These are phyloP conservation scores for Didymella glomerata DNA, from an alignment of 2,329 filamentous ascomycete genomes.

Conservation along the genomic window DNA sequence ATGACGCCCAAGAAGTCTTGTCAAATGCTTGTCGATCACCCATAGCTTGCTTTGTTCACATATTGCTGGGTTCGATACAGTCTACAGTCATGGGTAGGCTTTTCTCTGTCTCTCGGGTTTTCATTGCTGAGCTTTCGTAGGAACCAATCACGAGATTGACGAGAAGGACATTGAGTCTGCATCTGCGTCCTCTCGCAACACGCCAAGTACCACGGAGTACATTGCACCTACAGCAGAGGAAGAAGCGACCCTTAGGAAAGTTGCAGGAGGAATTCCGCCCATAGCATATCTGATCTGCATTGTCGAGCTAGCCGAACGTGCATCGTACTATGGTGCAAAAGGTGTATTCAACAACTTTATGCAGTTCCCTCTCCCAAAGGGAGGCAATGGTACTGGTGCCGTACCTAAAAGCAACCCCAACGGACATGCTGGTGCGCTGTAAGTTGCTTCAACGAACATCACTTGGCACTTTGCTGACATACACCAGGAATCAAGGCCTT, in stretches of 20 bases:
- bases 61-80: neutral
- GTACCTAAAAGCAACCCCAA: slow-evolving; percentile 41
- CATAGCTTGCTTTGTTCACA: slow-evolving; percentile 1
- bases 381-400: slow-evolving; percentile 49
- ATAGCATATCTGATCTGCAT: slow-evolving; percentile 66
- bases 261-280: slow-evolving; percentile 61
- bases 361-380: slow-evolving; percentile 64
- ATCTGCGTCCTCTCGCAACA: slow-evolving; percentile 15
- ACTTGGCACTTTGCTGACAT: neutral
- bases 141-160: neutral
- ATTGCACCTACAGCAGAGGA: slow-evolving; percentile 59
- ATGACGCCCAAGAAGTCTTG: slow-evolving; percentile 17
- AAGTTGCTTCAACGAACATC: neutral
- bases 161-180: slow-evolving; percentile 16
- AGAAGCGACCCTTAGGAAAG: slow-evolving; percentile 55
- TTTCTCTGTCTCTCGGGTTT: no score
- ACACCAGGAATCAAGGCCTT: slow-evolving; percentile 60
- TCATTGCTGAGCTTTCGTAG: neutral
- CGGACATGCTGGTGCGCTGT: slow-evolving; percentile 62
- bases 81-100: slow-evolving; percentile 7
- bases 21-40: slow-evolving; percentile 13
- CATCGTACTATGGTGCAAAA: slow-evolving; percentile 67
- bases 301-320: slow-evolving; percentile 68
- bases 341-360: slow-evolving; percentile 69
- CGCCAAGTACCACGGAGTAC: slow-evolving; percentile 3